phyloP scores from a whole-genome alignment of 176 grass and related monocot genomes.

The Elymus sibiricus region DNA sequence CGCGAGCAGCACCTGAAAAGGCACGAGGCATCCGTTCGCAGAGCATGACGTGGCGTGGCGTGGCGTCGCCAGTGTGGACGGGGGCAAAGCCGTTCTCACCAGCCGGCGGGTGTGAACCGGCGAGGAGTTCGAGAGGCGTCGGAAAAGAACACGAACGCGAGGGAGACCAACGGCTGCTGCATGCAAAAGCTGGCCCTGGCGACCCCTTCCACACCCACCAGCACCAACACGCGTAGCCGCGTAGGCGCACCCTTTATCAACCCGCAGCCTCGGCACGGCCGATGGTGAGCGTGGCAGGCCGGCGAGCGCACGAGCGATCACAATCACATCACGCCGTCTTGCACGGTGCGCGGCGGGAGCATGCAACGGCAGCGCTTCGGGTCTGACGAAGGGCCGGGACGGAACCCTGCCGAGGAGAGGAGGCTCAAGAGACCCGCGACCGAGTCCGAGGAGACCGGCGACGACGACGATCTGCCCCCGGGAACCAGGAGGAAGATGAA shows the following conservation, averaged over 20 bases:
- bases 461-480: conserved; percentile 7
- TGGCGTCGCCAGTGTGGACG: conserved; percentile 29
- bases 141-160: not conserved
- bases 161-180: not conserved
- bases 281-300: not conserved
- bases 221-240: not conserved
- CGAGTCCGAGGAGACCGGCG: conserved; percentile 14
- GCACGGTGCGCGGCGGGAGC: not conserved
- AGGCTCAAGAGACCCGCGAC: conserved; percentile 36
- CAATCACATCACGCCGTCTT: not conserved
- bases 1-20: not conserved
- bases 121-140: not conserved
- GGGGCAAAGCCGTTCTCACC: conserved; percentile 15
- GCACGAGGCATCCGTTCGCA: not conserved
- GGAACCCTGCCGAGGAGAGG: conserved; percentile 26
- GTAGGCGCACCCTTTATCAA: conserved; percentile 34
- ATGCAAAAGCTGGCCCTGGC: not conserved
- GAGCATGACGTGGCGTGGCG: conserved; percentile 32
- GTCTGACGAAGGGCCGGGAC: conserved; percentile 11
- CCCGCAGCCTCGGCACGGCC: conserved; percentile 7
- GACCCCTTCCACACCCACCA: conserved; percentile 39
- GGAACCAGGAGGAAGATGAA: conserved; percentile 31
- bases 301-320: not conserved
- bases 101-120: conserved; percentile 26
- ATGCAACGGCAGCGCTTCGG: conserved; percentile 68